Conservation (phyloP, 2,329 filamentous ascomycete genomes). For the Colletotrichum orbiculare region DNA sequence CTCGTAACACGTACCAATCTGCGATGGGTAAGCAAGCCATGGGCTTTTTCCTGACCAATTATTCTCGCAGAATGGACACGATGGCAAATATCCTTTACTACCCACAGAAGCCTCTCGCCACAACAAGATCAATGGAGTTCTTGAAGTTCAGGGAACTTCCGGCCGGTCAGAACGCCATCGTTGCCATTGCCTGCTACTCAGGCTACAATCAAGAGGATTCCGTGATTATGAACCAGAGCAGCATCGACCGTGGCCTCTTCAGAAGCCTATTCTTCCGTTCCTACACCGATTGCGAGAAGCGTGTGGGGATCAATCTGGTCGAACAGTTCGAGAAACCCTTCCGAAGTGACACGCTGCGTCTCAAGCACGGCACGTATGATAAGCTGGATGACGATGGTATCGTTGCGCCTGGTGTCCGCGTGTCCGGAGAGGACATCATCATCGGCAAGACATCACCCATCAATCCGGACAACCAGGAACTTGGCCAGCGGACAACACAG, state of each 20-base stretch:
- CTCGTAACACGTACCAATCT: slow-evolving; percentile 98
- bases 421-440: slow-evolving; percentile 98
- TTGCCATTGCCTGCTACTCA: slow-evolving; percentile 96
- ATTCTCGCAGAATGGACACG: slow-evolving; percentile 96
- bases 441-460: slow-evolving; percentile 98
- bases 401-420: slow-evolving; percentile 90
- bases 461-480: slow-evolving; percentile 89
- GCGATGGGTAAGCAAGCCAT: slow-evolving; percentile 99
- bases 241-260: slow-evolving; percentile 97
- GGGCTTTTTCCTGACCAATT: slow-evolving; percentile 99
- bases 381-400: slow-evolving; percentile 98
- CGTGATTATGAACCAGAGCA: slow-evolving; percentile 99
- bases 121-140: slow-evolving; percentile 98
- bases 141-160: slow-evolving; percentile 97
- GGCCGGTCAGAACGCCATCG: slow-evolving; percentile 97
- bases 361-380: slow-evolving; percentile 96
- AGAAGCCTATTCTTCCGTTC: slow-evolving; percentile 97
- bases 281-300: slow-evolving; percentile 97
- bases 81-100: slow-evolving; percentile 99
- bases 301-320: slow-evolving; percentile 90
- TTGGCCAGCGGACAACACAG: slow-evolving; percentile 88
- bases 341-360: slow-evolving; percentile 84
- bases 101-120: slow-evolving; percentile 95
- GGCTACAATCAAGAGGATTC: slow-evolving; percentile 99
- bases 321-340: slow-evolving; percentile 97